Evolutionary conservation across 441 rosid species (phyloP).

Genomic region (Erodium texanum): DNA sequence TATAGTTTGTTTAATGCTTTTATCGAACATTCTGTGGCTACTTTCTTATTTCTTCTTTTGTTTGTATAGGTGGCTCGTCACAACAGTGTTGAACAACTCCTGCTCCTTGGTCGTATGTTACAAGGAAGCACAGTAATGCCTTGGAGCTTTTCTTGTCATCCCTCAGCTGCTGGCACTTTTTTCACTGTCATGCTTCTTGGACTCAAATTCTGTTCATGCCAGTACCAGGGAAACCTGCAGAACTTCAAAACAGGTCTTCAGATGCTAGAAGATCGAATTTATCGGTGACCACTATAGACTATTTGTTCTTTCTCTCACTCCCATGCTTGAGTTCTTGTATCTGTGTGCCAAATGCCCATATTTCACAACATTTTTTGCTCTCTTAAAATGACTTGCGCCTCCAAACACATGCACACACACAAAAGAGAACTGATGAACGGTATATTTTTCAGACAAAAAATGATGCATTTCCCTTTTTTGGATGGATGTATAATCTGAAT

Average conservation of each 20-base stretch:
- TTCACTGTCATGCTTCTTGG: constrained; percentile 98
- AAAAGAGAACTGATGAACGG: neutral
- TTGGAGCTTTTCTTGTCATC: constrained; percentile 95
- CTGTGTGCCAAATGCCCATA: neutral
- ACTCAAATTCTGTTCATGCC: constrained; percentile 83
- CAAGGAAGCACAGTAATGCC: constrained; percentile 80
- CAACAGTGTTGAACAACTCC: constrained; percentile 85
- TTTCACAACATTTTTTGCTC: neutral
- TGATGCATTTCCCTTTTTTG: neutral
- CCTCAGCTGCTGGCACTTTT: constrained; percentile 94
- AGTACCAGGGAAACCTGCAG: constrained; percentile 74
- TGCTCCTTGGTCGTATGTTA: constrained; percentile 83
- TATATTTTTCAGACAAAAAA: neutral
- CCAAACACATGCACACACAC: neutral
- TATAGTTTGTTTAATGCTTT: constrained; percentile 7
- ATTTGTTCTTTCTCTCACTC: constrained; percentile 18
- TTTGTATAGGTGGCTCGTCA: constrained; percentile 72
- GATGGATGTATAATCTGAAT: constrained; percentile 4
- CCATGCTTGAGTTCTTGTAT: neutral
- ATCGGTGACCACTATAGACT: constrained; percentile 44
- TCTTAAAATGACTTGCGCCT: neutral
- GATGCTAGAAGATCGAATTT: constrained; percentile 85
- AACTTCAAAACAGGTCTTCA: constrained; percentile 82
- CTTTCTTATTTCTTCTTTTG: constrained; percentile 21
- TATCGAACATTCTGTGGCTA: constrained; percentile 11